These are phyloP conservation scores for Rhytidhysteron rufulum DNA, from an alignment of 2,329 filamentous ascomycete species.

Conservation along the genomic window DNA sequence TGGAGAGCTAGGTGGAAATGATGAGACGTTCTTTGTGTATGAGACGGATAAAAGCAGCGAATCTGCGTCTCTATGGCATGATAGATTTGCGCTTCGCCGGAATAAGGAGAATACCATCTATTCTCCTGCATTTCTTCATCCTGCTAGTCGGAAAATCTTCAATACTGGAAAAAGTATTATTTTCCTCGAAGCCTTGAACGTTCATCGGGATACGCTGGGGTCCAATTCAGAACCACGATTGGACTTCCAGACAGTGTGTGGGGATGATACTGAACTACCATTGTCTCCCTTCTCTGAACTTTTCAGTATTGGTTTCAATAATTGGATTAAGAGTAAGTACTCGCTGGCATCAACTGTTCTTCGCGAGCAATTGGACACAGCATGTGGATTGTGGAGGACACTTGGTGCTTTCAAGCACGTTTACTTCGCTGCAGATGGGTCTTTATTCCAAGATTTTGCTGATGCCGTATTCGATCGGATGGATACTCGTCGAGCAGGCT, in stretches of 20 bases:
- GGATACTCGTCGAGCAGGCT: constrained; percentile 56
- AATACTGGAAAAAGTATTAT: constrained; percentile 85
- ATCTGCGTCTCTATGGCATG: constrained; percentile 68
- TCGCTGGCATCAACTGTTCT: constrained; percentile 65
- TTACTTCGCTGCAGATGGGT: constrained; percentile 74
- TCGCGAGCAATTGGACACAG: constrained; percentile 61
- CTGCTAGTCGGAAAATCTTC: constrained; percentile 69
- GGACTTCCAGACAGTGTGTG: constrained; percentile 57
- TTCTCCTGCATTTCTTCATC: constrained; percentile 70
- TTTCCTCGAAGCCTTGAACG: constrained; percentile 70
- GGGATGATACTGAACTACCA: constrained; percentile 35
- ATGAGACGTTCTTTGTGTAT: constrained; percentile 73
- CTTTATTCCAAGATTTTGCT: constrained; percentile 62
- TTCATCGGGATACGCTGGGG: constrained; percentile 35
- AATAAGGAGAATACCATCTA: constrained; percentile 59
- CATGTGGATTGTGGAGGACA: constrained; percentile 63
- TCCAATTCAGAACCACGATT: constrained; percentile 35
- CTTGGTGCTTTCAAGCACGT: constrained; percentile 66
- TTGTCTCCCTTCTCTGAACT: constrained; percentile 70
- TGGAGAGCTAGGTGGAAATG: constrained; percentile 62
- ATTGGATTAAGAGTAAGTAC: constrained; percentile 75
- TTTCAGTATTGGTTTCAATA: constrained; percentile 66
- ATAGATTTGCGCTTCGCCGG: constrained; percentile 65
- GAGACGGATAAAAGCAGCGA: constrained; percentile 56
- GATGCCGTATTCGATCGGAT: constrained; percentile 71